Evolutionary conservation across 371 early-diverging fungal species (phyloP), one percentile per base, ranked within the genome.

Genomic region (Mucor lusitanicus): DNA sequence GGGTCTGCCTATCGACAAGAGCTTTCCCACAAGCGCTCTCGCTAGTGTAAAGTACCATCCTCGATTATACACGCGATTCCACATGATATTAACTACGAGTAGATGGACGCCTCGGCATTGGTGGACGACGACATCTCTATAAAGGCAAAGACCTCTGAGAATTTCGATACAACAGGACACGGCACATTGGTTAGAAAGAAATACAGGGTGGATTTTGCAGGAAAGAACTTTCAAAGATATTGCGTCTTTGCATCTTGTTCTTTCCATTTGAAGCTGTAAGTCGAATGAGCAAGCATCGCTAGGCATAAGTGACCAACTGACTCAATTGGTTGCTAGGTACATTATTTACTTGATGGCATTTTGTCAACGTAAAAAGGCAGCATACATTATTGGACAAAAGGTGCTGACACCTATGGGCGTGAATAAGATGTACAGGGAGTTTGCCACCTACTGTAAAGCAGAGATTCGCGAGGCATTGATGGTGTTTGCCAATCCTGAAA

Each of bases 341-440:
- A 32, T 79, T 11, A 64, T 80, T 8, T 61, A 72, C 33, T 59
- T 73, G 25, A 70, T 80, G 62, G 11, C 65, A 17, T 64, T 73
- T 21, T 73, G 77, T 40, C 77, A 83, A 42, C 78, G 79, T 42
- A 71, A 77, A 25, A 73, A 78, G 46, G 87, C 86, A 12, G 74
- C 82, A 1, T 75, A 79, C 58, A 46, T 84, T 8, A 77, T 88
- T 17, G 83, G 86, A 6, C 63, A 77, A 32, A 71, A 83, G 33
- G 78, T 88, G 6, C 71, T 88, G 68, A 63, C 77, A 17, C 82
- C 82, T 2, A 76, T 85, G 73, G 90, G 90, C 0, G 82, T 92
- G 15, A 68, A 79, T 0, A 85, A 83, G 7, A 80, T 90, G 74
- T 88, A 92, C 69, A 80, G 83, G 48, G 80, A 80, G 61, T 85